Evolutionary conservation across 768 basidiomycete species (phyloP).

Genomic region (Dentipellis fragilis): DNA sequence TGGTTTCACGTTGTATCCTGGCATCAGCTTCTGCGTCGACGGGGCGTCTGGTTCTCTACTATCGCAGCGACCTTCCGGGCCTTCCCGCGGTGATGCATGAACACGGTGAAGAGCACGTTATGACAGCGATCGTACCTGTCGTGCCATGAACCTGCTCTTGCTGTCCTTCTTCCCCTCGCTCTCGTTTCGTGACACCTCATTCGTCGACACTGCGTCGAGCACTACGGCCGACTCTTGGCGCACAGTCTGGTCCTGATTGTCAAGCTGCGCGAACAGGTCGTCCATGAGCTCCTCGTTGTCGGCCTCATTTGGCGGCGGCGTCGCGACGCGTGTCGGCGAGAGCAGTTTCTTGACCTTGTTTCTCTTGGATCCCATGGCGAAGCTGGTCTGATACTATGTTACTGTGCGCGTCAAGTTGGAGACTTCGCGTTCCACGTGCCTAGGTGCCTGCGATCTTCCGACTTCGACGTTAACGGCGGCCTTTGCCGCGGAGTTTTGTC

Average conservation of each 20-base stretch:
- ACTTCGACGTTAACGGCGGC: background rate
- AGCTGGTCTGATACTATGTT: background rate
- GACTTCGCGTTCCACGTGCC: background rate
- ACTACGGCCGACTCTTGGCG: constrained; percentile 40
- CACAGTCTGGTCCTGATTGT: constrained; percentile 43
- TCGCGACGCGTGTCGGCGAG: constrained; percentile 16
- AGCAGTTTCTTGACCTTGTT: constrained; percentile 43
- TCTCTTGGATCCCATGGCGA: constrained; percentile 43
- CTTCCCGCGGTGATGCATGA: constrained; percentile 25
- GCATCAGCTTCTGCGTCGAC: constrained; percentile 53
- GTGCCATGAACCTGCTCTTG: constrained; percentile 57
- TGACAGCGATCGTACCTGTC: constrained; percentile 42
- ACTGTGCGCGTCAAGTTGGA: background rate
- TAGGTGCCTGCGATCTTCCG: background rate
- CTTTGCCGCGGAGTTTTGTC: background rate
- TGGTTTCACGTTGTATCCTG: constrained; percentile 50
- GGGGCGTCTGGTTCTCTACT: constrained; percentile 38
- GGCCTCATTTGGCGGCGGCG: constrained; percentile 9
- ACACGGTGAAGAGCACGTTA: background rate
- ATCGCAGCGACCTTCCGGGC: constrained; percentile 63
- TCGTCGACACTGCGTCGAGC: constrained; percentile 31
- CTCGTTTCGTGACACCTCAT: background rate
- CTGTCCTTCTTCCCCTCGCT: constrained; percentile 36
- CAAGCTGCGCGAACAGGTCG: constrained; percentile 69
- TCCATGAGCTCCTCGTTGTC: constrained; percentile 59